Evolutionary conservation across 2,329 filamentous ascomycete genomes (phyloP).

Genomic region (Aspergillus costaricaensis): DNA sequence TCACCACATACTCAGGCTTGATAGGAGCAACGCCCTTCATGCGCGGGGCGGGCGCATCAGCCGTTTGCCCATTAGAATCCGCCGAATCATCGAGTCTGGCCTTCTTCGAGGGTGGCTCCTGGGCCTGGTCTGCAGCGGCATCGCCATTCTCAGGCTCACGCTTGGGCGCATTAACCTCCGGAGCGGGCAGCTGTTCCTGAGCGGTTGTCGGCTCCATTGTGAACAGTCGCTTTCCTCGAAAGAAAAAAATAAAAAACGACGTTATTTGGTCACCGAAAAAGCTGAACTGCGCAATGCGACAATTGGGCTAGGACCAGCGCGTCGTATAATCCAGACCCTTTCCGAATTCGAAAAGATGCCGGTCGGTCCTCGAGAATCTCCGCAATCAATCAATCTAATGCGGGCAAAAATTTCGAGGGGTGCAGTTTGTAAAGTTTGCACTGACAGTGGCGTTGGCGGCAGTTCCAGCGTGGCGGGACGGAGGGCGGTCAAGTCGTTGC

Average conservation of each 20-base stretch:
- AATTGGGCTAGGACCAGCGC: neutral
- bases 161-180: constrained; percentile 22
- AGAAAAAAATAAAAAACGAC: neutral
- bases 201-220: constrained; percentile 18
- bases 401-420: constrained; percentile 18
- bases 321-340: neutral
- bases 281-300: neutral
- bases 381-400: neutral
- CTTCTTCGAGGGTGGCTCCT: constrained; percentile 59
- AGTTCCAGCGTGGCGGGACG: neutral
- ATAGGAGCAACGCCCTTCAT: constrained; percentile 66
- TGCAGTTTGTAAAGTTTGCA: constrained; percentile 30
- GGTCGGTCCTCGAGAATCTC: neutral
- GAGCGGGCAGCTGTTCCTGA: constrained; percentile 12
- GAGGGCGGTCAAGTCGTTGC: neutral
- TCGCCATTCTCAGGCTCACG: constrained; percentile 26
- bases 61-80: constrained; percentile 24
- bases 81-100: constrained; percentile 54
- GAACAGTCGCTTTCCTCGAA: neutral
- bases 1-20: constrained; percentile 65
- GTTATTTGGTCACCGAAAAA: neutral
- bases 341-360: neutral
- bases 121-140: constrained; percentile 30
- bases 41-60: constrained; percentile 34
- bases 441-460: neutral